Evolutionary conservation across 805 yeast genomes (phyloP).

Genomic region (Myxozyma neglecta): DNA sequence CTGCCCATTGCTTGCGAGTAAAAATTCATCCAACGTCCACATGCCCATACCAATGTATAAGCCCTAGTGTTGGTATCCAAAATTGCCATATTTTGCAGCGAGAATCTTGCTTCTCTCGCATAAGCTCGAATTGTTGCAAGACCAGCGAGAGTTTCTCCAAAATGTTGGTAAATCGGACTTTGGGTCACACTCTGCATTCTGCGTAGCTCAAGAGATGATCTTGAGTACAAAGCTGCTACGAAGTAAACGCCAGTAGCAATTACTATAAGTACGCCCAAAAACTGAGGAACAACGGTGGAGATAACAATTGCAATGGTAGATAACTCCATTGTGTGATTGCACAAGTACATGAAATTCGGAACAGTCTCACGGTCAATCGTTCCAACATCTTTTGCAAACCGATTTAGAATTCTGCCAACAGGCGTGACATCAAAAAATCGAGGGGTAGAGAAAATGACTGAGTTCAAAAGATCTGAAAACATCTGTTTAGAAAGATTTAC

Average conservation of each 20-base stretch:
- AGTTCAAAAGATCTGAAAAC: constrained; percentile 61
- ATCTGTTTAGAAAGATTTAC: constrained; percentile 61
- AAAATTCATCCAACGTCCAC: constrained; percentile 72
- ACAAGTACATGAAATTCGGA: constrained; percentile 56
- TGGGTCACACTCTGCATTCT: constrained; percentile 74
- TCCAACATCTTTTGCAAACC: constrained; percentile 88
- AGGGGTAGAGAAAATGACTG: constrained; percentile 70
- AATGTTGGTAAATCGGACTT: constrained; percentile 67
- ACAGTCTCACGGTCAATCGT: constrained; percentile 77
- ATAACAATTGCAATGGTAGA: constrained; percentile 60
- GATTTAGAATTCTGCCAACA: constrained; percentile 77
- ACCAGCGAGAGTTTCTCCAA: constrained; percentile 70
- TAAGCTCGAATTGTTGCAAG: constrained; percentile 64
- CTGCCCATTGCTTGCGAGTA: constrained; percentile 48
- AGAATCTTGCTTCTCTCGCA: constrained; percentile 49
- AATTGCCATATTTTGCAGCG: constrained; percentile 47
- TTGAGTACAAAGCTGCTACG: constrained; percentile 55
- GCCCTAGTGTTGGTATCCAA: constrained; percentile 68
- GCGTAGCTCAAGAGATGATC: constrained; percentile 71
- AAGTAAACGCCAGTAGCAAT: constrained; percentile 64
- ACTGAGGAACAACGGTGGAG: constrained; percentile 55
- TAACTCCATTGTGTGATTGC: constrained; percentile 44
- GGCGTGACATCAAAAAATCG: constrained; percentile 79
- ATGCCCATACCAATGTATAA: constrained; percentile 59
- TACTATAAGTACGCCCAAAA: constrained; percentile 62